Percentiles rank a stretch among this genome's conserved stretches.
Evolutionary conservation across 177 flowering plant genomes (phyloP).

Genomic region (Vitis hybrid): DNA sequence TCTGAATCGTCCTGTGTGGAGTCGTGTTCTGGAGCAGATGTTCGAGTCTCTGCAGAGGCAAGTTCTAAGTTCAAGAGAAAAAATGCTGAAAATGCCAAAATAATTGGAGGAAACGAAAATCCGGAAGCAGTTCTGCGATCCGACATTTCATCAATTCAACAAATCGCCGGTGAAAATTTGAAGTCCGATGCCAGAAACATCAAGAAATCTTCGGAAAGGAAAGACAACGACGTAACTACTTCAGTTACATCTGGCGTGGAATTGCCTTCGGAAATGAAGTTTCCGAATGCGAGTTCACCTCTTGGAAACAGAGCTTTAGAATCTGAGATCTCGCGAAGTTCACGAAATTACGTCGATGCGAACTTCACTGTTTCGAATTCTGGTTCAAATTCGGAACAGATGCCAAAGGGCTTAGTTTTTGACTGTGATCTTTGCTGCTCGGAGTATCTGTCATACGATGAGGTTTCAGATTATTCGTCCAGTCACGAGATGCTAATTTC

Average conservation of each 20-base stretch:
- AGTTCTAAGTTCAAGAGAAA: conserved; percentile 12
- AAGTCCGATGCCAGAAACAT: not conserved
- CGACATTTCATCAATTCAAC: conserved; percentile 25
- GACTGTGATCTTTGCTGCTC: conserved; percentile 53
- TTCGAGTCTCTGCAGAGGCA: conserved; percentile 7
- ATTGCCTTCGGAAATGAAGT: conserved; percentile 7
- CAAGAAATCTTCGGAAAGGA: conserved; percentile 14
- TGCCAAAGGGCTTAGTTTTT: conserved; percentile 9
- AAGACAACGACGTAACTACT: conserved; percentile 19
- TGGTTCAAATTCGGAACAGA: conserved; percentile 21
- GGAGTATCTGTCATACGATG: conserved; percentile 47
- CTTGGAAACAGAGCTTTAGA: conserved; percentile 19
- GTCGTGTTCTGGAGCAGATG: conserved; percentile 33
- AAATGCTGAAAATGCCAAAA: conserved; percentile 14
- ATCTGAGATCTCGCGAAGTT: conserved; percentile 15
- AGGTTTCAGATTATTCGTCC: conserved; percentile 31
- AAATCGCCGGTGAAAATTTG: conserved; percentile 4
- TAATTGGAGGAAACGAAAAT: conserved; percentile 16
- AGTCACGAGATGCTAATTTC: conserved; percentile 33
- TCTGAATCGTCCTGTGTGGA: conserved; percentile 51
- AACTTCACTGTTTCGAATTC: conserved; percentile 16
- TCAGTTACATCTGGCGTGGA: conserved; percentile 29
- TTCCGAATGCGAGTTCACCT: not conserved
- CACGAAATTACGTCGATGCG: conserved; percentile 12
- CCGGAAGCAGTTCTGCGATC: conserved; percentile 26